Evolutionary conservation across 306 rosid species (phyloP), one percentile per base, ranked within the genome.

Genomic region (Corylus avellana): DNA sequence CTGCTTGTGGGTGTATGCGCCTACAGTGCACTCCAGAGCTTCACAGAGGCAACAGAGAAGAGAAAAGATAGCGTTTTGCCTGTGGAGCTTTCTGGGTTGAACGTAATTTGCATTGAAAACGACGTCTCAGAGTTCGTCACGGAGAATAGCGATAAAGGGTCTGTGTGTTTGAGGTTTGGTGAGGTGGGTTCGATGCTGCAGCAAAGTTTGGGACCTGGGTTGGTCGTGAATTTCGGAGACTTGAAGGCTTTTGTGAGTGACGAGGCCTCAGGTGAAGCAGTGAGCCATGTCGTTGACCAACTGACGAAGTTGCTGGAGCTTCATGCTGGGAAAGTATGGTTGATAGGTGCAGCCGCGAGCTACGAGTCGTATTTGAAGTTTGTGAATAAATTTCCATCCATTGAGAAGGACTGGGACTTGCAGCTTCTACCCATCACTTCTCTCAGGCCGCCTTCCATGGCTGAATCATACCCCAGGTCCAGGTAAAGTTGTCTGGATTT

Each of bases 371-470:
- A 93, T 78, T 81, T 91, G 89, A 91, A 91, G 66, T 91, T 96
- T 71, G 73, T 91, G 66, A 87, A 80, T 6, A 86, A 72, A 81
- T 96, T 89, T 84, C 90, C 96, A 25, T 83, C 85, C n/a, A 67
- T 93, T 0, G 99, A 93, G 75, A 96, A 88, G 82, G 97, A 96
- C 5, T 93, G 93, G 98, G 92, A 91, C 75, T 81, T 96, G 84
- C 96, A 91, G 79, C 96, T 90, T 86, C 86, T 93, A 5, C 99
- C 96, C 1, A 96, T 96, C 53, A 93, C 97, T n/a, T 93, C 92
- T 84, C 80, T 89, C 56, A 87, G 79, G 63, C 77, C 94, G 63
- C 78, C 84, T 79, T 82, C 84, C 82, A 70, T 74, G 86, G 54
- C 84, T 50, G 90, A 91, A 85, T 81, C 96, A 14, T 89, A 80